Base-by-base conservation (phyloP, 768 basidiomycete genomes). In the Jaapia argillacea region DNA sequence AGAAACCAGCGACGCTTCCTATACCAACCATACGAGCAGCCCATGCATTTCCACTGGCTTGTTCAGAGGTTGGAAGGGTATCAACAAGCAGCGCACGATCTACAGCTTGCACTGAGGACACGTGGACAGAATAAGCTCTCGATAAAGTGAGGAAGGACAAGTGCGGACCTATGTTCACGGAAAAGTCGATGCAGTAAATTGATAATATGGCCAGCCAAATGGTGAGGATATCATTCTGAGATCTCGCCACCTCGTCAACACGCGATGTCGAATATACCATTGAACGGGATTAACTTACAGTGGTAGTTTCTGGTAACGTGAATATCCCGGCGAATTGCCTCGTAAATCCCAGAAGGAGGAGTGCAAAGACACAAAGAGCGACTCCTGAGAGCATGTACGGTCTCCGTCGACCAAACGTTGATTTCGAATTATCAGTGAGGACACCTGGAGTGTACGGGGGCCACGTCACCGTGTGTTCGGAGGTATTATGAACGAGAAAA, bases 21-120 rank as follows among this genome's bases (percentile, higher is more conserved):
- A 92, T 54, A 1, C 87, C 88, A 36, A 85, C 64, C 89, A 96
- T 93, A n/a, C 85, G 68, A 1, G 87, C 89, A 1, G 90, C 93
- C 93, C 93, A 98, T 0, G 93, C 93, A 56, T 93, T 96, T 1
- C 86, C 92, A 6, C 74, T 67, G 4, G 91, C 79, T 58, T 98
- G 93, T 21, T 77, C 68, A 1, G 72, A 57, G 0, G 84, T 65
- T 0, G 90, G 82, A 3, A 94, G 60, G 0, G 75, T 85, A 56
- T 98, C 93, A 1, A 98, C 88, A 5, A 97, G 67, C 6, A 96
- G 72, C 0, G 92, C 88, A 39, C 93, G 85, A 58, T 96, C 90
- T 18, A 90, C 77, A 1, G 91, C 88, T 68, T 85, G 85, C 2
- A 93, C 90, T 83, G 51, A 43, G 44, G 47, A 37, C 67, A 16